Evolutionary conservation across 306 rosid genomes (phyloP), one percentile per base, ranked within the genome.

Genomic region (Hylodesmum podocarpum): DNA sequence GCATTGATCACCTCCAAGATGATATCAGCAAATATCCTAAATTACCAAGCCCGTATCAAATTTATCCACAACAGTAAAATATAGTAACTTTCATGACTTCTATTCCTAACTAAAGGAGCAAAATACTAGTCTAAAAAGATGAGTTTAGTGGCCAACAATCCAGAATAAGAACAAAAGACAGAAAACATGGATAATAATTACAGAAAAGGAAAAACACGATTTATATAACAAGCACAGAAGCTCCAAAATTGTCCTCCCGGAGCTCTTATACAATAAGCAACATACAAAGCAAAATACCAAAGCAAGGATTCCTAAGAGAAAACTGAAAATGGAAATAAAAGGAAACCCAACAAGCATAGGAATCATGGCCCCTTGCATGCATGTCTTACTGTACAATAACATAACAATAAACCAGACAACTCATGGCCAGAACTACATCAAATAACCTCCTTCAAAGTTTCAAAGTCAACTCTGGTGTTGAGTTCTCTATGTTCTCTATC

Each of bases 381-480:
- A 81, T 70, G 74, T 81, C 84, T 86, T 82, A 83, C 89, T 73
- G 73, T 90, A 90, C 91, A 88, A 77, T 41, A 83, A 75, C 81
- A 72, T 72, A 72, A 68, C 75, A 77, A 62, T 64, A 70, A 66
- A 77, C 64, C 76, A 66, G 72, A 80, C 71, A 78, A 62, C 58
- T 73, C 66, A 41, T 72, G 58, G 82, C 83, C 77, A 75, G 57
- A 44, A 55, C 29, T 69, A 18, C 31, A 34, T 39, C 54, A 69
- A 68, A 72, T 82, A 66, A 69, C 57, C 62, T 76, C 80, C 66
- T 58, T 90, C 82, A 93, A 51, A 93, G 98, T 84, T 88, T 93
- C 81, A 93, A 75, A 18, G 96, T 91, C 76, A 93, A 90, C 77
- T 93, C 98, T 37, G 92, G 98, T 72, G 88, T 83, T 24, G 92